Evolutionary conservation across 495 filamentous ascomycete species (phyloP), one percentile per base, ranked within the genome.

Genomic region (Lichina pygmaea): DNA sequence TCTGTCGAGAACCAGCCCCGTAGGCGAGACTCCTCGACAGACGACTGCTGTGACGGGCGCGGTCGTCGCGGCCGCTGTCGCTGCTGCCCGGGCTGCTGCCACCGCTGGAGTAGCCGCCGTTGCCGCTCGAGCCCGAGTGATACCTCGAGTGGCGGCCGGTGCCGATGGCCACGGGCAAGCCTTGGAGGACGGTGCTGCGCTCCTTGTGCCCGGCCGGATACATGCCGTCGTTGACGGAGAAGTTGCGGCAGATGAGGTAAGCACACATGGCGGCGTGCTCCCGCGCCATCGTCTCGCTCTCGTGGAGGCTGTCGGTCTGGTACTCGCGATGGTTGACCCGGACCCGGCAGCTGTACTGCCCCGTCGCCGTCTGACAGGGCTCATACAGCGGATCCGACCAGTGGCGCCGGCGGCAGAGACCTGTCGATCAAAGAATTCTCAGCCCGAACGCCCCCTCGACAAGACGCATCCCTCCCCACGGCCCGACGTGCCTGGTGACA

Each of bases 141-240:
- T 55, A 59, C 38, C 54, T 54, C 41, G 55, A 59, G 51, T 36
- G 43, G 33, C 63, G 62, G 9, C 75, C 74, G 16, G 70, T 71
- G 12, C 74, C 74, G 58, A 77, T 78, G 6, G 75, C 70, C 38
- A 74, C 82, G 41, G 84, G 85, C 39, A 89, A 66, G 37, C 85
- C 85, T 70, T 93, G 85, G 56, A 89, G 69, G 42, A 85, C 75
- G 24, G 81, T 81, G 68, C 63, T 82, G 66, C 63, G 15, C 12
- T n/a, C 33, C 24, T 48, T 40, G 43, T 81, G 66, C 56, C 81
- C 63, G 57, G 72, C 67, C 6, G 74, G 74, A 49, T 72, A 75
- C 83, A 86, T 91, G 62, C 86, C 86, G 54, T 92, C 89, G 60
- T 93, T 95, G 58, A 93, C 77, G 49, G 86, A 94, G 65, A 97